phyloP scores from a whole-genome alignment of 805 yeast species.

The Candida schatavii region DNA sequence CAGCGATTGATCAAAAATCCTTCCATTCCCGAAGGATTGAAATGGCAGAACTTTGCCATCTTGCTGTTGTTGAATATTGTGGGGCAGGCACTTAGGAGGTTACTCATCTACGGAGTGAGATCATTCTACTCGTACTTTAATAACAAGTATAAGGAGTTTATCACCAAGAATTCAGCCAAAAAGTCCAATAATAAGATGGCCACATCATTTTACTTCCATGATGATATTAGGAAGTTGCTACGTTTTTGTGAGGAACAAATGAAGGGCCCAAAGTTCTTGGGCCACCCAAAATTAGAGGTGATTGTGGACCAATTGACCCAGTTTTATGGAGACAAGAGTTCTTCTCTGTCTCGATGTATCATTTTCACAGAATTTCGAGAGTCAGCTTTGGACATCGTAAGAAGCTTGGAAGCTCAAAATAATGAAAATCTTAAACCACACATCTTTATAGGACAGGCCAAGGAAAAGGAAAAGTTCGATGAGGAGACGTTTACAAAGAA shows the following conservation, averaged over 20 bases:
- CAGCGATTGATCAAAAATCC: constrained; percentile 55
- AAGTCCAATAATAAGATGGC: constrained; percentile 66
- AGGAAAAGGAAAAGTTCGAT: constrained; percentile 67
- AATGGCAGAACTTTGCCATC: constrained; percentile 67
- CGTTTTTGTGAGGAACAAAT: constrained; percentile 43
- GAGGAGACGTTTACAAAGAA: constrained; percentile 46
- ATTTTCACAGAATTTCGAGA: constrained; percentile 87
- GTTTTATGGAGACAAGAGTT: constrained; percentile 47
- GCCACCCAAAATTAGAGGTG: constrained; percentile 74
- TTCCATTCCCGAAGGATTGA: constrained; percentile 59
- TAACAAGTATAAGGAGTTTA: constrained; percentile 56
- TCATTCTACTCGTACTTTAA: constrained; percentile 69
- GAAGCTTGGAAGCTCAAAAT: constrained; percentile 46
- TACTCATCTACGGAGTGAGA: constrained; percentile 78
- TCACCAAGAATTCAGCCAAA: constrained; percentile 50
- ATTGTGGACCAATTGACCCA: constrained; percentile 53
- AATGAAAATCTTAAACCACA: constrained; percentile 54
- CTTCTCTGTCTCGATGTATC: constrained; percentile 61
- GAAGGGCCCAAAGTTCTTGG: constrained; percentile 33
- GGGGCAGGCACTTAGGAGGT: constrained; percentile 66
- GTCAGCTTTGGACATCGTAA: constrained; percentile 84
- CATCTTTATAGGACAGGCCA: constrained; percentile 89
- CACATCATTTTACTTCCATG: constrained; percentile 57
- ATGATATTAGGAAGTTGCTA: constrained; percentile 44
- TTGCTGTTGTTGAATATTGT: constrained; percentile 63